These are phyloP conservation scores for Tirmania nivea DNA, from an alignment of 495 filamentous ascomycete genomes.

Conservation along the genomic window DNA sequence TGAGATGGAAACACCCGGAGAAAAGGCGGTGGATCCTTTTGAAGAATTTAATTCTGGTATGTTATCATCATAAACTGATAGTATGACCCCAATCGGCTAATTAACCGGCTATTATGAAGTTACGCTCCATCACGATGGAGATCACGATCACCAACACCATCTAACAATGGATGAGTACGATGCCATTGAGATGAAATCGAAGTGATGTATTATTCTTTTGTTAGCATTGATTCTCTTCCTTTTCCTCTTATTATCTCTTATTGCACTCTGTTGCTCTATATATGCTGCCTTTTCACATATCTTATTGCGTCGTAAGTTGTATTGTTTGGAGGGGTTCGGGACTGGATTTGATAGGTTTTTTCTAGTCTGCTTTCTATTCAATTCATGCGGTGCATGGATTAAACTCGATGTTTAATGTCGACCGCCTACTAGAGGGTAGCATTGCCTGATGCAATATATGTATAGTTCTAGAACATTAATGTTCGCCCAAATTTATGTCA, in stretches of 20 bases:
- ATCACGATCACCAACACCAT: conserved; percentile 23
- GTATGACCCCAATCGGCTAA: background rate
- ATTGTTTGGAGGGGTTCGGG: too few species aligned
- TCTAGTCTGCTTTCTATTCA: too few species aligned
- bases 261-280: background rate
- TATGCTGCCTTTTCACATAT: too few species aligned
- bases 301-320: too few species aligned
- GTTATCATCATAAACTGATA: background rate
- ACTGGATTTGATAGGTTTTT: too few species aligned
- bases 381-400: too few species aligned
- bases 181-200: background rate
- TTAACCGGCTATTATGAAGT: conserved; percentile 24
- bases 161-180: background rate
- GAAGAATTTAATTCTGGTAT: conserved; percentile 79
- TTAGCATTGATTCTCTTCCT: background rate
- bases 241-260: background rate
- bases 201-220: background rate
- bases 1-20: conserved; percentile 64
- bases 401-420: too few species aligned
- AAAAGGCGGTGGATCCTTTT: conserved; percentile 77
- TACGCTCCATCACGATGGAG: conserved; percentile 89
- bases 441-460: too few species aligned
- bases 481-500: too few species aligned
- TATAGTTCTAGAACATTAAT: too few species aligned
- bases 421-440: too few species aligned